Base-by-base conservation (phyloP, 495 filamentous ascomycete genomes). In the Platismatia glauca region DNA sequence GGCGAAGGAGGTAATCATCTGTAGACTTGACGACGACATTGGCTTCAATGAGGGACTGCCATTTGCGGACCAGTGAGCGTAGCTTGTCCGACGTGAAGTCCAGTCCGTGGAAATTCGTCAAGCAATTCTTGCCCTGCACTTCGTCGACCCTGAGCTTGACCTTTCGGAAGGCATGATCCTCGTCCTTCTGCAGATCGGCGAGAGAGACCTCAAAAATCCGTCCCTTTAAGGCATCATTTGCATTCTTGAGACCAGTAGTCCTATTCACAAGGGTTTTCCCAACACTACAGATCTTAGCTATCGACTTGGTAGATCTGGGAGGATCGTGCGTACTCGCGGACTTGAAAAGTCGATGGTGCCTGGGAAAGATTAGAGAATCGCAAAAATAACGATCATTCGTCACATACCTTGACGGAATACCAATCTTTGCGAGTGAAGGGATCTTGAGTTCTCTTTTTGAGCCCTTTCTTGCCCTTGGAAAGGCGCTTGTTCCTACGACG, bases 61-160 rank as follows among this genome's bases (percentile, higher is more conserved):
- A 98, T 80, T 98, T 98, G 79, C 94, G 92, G 68, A 98, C 94
- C 64, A 98, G 86, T 60, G 94, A 98, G 71, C 94, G 89, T 68
- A 98, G 85, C 85, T 97, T 97, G 86, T 98, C 94, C 70, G 95
- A 97, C 70, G 94, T 98, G 86, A 98, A 97, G 82, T 98, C 94
- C 75, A 98, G 84, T 69, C 94, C 94, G 83, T 98, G 93, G 88
- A 98, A 98, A 85, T 97, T 97, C 81, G 94, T 98, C 71, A 98
- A 83, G 79, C 94, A 98, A 86, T 96, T 98, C 85, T 96, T 97
- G 81, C 94, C 94, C 79, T 98, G 94, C 64, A 98, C 86, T 79
- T 98, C 94, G 72, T 98, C 94, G 70, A 98, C 90, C 64, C 94
- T 86, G 72, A 98, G 89, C 86, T 97, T 97, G 77, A 98, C 82